Evolutionary conservation across 495 filamentous ascomycete species (phyloP), one percentile per base, ranked within the genome.

Genomic region (Ascobolus immersus): DNA sequence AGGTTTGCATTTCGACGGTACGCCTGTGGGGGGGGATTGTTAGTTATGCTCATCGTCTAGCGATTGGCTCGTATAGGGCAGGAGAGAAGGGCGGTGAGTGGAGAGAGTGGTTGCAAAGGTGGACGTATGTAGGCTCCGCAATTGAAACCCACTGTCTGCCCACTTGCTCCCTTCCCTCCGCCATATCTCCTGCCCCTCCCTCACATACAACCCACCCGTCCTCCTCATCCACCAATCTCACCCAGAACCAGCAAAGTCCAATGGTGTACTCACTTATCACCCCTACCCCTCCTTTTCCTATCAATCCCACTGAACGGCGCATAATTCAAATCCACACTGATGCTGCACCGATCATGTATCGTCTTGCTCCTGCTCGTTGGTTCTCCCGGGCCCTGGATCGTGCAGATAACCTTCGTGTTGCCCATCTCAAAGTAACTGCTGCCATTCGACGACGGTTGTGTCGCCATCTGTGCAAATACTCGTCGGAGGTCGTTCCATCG

Each of bases 401-500:
- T 81, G 57, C 86, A 94, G 55, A 94, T 74, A 38, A 94, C 72
- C 48, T 89, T 79, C 3, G 89, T 96, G 50, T 93, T 89, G 38
- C 86, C 86, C 72, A 90, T 86, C 45, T 86, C 76, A 15, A 94
- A 62, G 53, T 90, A 92, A 33, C 68, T 71, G 17, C 73, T 81
- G 8, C 86, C 86, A 34, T 92, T 86, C 20, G 82, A 78, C 36
- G 80, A 69, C 17, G 80, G 69, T 54, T 91, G 84, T 14, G 78
- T 92, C 26, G 71, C 75, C 50, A 94, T 79, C 54, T 89, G 77
- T 23, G 75, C 84, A 55, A 73, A 67, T 28, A 94, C 60, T 20
- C 77, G 72, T 18, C 86, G 79, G 26, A 94, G 70, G 53, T 99
- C 86, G 56, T 99, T 99, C 89, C 89, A 99, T 29, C 86, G 69